Percentiles rank a stretch among this genome's conserved stretches.
These are phyloP conservation scores for Anethum foeniculum DNA, from an alignment of 140 eudicot genomes.

Conservation along the genomic window DNA sequence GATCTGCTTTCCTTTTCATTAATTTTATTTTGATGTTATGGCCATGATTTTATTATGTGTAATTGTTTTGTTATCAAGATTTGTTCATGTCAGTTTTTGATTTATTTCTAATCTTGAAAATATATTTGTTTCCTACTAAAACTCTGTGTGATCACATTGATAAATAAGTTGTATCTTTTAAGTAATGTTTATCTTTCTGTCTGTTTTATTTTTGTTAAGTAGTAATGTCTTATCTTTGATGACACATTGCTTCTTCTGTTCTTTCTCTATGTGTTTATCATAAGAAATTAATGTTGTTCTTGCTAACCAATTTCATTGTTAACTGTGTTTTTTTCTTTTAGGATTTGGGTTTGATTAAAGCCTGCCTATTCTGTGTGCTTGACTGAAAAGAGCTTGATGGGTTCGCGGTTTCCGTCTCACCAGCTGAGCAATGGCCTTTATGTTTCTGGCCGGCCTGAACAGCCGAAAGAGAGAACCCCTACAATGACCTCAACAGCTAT, in stretches of 20 bases:
- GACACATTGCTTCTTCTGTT: no score
- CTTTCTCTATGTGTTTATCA: background rate
- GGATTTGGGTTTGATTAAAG: background rate
- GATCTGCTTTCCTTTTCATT: background rate
- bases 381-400: slow-evolving; percentile 28
- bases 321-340: background rate
- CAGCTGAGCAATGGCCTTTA: slow-evolving; percentile 79
- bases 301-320: background rate
- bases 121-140: background rate
- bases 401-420: slow-evolving; percentile 79
- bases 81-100: background rate
- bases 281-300: background rate
- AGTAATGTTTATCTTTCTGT: background rate
- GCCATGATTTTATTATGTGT: background rate
- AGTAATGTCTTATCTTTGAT: background rate
- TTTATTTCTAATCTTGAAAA: background rate
- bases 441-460: slow-evolving; percentile 82
- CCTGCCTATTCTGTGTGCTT: background rate
- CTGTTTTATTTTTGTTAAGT: background rate
- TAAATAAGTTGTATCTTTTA: background rate
- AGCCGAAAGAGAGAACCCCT: slow-evolving; percentile 69
- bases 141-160: background rate
- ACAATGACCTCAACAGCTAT: slow-evolving; percentile 76
- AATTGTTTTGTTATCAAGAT: background rate
- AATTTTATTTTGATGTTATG: background rate